phyloP scores from a whole-genome alignment of 805 yeast species.

The Kurtzmaniella cleridarum region DNA sequence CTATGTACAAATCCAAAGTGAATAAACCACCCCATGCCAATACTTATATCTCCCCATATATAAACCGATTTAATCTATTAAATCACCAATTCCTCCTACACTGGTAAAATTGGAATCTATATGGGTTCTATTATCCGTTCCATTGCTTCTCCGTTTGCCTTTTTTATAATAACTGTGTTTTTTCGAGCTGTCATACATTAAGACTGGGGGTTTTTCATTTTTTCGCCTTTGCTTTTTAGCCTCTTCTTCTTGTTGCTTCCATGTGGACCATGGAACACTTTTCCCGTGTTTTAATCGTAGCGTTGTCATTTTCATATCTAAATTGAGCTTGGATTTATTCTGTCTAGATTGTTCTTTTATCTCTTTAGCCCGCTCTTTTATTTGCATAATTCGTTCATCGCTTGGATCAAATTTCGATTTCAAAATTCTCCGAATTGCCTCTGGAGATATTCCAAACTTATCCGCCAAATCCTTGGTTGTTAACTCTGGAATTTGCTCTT shows the following conservation, averaged over 20 bases:
- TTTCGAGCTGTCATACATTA: background rate
- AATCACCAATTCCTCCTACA: conserved; percentile 23
- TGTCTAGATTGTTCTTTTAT: conserved; percentile 13
- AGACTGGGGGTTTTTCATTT: background rate
- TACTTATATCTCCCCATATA: background rate
- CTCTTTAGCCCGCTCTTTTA: conserved; percentile 47
- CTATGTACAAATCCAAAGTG: conserved; percentile 3
- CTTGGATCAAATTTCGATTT: conserved; percentile 73
- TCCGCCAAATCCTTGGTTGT: conserved; percentile 55
- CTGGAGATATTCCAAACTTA: conserved; percentile 70
- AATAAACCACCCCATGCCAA: conserved; percentile 2
- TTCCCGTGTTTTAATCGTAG: conserved; percentile 6
- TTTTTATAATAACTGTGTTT: conserved; percentile 1
- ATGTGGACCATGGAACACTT: conserved; percentile 5
- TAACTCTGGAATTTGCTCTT: conserved; percentile 53
- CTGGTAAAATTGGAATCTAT: conserved; percentile 16
- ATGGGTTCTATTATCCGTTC: background rate
- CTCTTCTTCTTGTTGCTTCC: conserved; percentile 1
- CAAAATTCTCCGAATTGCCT: conserved; percentile 73
- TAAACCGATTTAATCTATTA: background rate
- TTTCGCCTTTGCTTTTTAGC: background rate
- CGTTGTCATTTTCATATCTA: conserved; percentile 6
- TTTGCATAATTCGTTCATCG: conserved; percentile 42
- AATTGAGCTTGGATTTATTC: conserved; percentile 6
- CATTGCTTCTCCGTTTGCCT: conserved; percentile 1